Percentiles rank a stretch among this genome's conserved stretches.
Evolutionary conservation across 805 yeast genomes (phyloP).

Genomic region (Lachancea nothofagi): DNA sequence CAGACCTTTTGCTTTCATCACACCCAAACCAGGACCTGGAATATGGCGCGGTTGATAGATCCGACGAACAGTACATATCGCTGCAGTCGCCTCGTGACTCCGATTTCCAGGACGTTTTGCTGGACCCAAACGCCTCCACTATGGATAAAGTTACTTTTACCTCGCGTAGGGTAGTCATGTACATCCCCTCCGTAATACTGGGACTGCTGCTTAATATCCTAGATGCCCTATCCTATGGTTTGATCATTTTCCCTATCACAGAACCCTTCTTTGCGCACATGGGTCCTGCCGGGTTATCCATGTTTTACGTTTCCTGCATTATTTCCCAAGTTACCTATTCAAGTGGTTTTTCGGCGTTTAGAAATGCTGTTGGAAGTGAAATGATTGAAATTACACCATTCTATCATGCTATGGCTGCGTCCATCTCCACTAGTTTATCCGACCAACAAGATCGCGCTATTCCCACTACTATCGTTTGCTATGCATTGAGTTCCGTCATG

Average conservation of each 20-base stretch:
- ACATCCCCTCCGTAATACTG: constrained; percentile 72
- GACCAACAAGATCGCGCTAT: constrained; percentile 55
- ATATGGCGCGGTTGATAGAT: constrained; percentile 4
- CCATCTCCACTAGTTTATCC: constrained; percentile 43
- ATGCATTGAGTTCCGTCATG: constrained; percentile 73
- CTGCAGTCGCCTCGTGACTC: constrained; percentile 3
- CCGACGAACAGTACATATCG: constrained; percentile 7
- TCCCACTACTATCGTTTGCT: constrained; percentile 83
- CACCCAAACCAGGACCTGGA: constrained; percentile 4
- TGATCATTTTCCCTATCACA: constrained; percentile 93
- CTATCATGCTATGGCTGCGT: constrained; percentile 88
- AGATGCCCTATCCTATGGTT: constrained; percentile 93
- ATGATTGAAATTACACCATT: constrained; percentile 99
- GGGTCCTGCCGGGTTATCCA: constrained; percentile 86
- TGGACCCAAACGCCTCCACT: constrained; percentile 5
- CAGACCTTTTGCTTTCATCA: background rate
- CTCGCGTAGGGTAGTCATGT: constrained; percentile 11
- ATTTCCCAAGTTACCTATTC: constrained; percentile 85
- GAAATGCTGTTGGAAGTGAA: constrained; percentile 91
- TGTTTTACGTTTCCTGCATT: constrained; percentile 91
- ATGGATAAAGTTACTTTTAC: constrained; percentile 1
- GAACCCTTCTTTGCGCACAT: constrained; percentile 68
- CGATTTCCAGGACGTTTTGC: background rate
- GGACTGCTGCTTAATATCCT: constrained; percentile 82
- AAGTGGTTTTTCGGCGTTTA: constrained; percentile 84